Evolutionary conservation across 2,329 filamentous ascomycete genomes (phyloP), one percentile per base, ranked within the genome.

Genomic region (Lachnellula arida): DNA sequence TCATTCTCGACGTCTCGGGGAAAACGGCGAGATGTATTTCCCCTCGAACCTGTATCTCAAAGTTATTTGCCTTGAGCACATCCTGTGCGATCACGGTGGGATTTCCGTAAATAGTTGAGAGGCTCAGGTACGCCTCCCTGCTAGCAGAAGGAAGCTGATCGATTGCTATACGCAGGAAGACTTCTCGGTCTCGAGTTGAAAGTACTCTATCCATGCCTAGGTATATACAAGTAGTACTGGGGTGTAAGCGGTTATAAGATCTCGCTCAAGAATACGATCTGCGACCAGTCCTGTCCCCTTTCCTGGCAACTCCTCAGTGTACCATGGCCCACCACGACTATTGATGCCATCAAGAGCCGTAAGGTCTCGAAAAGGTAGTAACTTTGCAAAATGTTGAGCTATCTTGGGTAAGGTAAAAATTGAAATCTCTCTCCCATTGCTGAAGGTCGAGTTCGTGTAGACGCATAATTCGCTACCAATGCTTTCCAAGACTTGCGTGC

Each of bases 1-100:
- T 76, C 35, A 74, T 58, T 19, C 72, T 58, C 22, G 68, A 69
- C 0, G 73, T 70, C 55, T 75, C 73, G 0, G 74, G 73, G 32
- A 72, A 75, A 7, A 59, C 34, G 14, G 53, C 57, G 2, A 59
- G 47, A 51, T 59, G 57, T 50, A 53, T 53, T 34, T 23, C 14
- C 6, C 57, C 50, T 4, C 54, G 53, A 44, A 59, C 44, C 15
- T 56, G 49, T 14, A 59, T 40, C 40, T 56, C 57, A 44, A 59
- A 59, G 4, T 46, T 49, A 49, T 59, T 59, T n/a, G 54, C 55
- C 42, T 56, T 59, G n/a, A 59, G 35, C 22, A 54, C 42, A 54
- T 59, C 54, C 42, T 59, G 57, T 9, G 54, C 19, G 4, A 22
- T 49, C n/a, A 54, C 19, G 32, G 6, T 32, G 17, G 42, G 43